phyloP scores from a whole-genome alignment of 352 stramenopile species.

The Poterioochromonas sp. region DNA sequence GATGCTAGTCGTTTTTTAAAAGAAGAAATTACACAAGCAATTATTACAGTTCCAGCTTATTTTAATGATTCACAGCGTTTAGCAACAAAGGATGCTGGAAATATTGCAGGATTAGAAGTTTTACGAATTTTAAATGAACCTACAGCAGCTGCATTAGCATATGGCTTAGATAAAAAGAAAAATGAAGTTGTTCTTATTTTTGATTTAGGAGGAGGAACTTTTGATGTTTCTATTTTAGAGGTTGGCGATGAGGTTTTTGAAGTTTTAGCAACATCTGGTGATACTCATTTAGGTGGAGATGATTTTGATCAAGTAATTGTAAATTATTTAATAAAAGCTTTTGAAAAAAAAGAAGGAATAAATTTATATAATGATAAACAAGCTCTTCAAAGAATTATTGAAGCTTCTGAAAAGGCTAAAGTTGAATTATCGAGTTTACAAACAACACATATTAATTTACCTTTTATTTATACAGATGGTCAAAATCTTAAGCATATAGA shows the following conservation, averaged over 20 bases:
- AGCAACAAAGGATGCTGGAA: constrained; percentile 73
- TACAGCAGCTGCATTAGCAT: constrained; percentile 66
- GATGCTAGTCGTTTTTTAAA: constrained; percentile 45
- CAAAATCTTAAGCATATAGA: constrained; percentile 17
- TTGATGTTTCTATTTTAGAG: constrained; percentile 68
- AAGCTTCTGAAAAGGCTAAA: constrained; percentile 24
- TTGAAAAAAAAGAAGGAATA: constrained; percentile 25
- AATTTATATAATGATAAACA: constrained; percentile 28
- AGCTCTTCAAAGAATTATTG: constrained; percentile 28
- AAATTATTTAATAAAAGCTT: constrained; percentile 24
- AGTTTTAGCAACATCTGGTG: constrained; percentile 59
- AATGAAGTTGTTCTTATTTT: constrained; percentile 66
- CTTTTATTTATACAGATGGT: constrained; percentile 28
- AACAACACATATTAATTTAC: constrained; percentile 24
- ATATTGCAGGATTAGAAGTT: constrained; percentile 54
- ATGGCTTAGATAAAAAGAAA: constrained; percentile 50
- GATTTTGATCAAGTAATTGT: constrained; percentile 56
- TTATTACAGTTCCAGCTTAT: constrained; percentile 63
- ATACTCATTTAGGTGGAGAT: constrained; percentile 60
- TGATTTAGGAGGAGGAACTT: constrained; percentile 75
- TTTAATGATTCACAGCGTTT: constrained; percentile 62
- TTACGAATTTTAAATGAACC: constrained; percentile 59
- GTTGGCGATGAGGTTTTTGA: constrained; percentile 57
- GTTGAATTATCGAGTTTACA: constrained; percentile 27
- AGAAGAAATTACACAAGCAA: constrained; percentile 51